Base-by-base conservation (phyloP, 495 filamentous ascomycete genomes). In the Paragyromitra xinjiangensis region DNA sequence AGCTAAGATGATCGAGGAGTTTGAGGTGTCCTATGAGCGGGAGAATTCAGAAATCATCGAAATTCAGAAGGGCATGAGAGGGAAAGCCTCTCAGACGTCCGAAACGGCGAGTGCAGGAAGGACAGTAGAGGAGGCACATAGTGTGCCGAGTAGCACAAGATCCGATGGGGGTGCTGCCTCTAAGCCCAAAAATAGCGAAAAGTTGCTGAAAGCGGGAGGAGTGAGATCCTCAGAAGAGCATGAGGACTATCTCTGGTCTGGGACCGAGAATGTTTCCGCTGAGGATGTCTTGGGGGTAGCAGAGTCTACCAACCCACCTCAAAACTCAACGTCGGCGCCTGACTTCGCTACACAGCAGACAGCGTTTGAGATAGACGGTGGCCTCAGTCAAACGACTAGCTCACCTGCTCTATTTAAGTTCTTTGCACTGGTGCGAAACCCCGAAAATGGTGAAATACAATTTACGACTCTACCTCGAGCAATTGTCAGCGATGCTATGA, bases 241-340 rank as follows among this genome's bases (percentile, higher is more conserved):
- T n/a, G 42, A 68, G 24, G 75, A 74, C 16, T 78, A 63, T 16
- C 53, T 29, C 6, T 78, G 75, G 75, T 68, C 63, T 2, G 75
- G 75, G 11, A 78, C 63, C 3, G 75, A 78, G 12, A 22, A 72
- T 12, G 40, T 75, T 19, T 69, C 76, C 3, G 42, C 71, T 19
- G 64, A 78, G 64, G 76, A 76, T 19, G 66, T 70, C 34, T n/a
- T 69, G 19, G 65, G 65, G 37, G 29, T 16, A 63, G 53, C 11
- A 2, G 12, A 19, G 6, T n/a, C 53, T 16, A 3, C 53, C 16
- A 68, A 68, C 11, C 39, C 34, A 7, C 24, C 26, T 19, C 59
- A 24, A 14, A 6, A 19, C 51, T 39, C 4, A 0, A 19, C 7
- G 22, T 56, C 48, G 26, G n/a, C 45, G 11, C n/a, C 4, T 11